Conservation (phyloP, 2,329 filamentous ascomycete genomes). For the Xylariaceae sp. region DNA sequence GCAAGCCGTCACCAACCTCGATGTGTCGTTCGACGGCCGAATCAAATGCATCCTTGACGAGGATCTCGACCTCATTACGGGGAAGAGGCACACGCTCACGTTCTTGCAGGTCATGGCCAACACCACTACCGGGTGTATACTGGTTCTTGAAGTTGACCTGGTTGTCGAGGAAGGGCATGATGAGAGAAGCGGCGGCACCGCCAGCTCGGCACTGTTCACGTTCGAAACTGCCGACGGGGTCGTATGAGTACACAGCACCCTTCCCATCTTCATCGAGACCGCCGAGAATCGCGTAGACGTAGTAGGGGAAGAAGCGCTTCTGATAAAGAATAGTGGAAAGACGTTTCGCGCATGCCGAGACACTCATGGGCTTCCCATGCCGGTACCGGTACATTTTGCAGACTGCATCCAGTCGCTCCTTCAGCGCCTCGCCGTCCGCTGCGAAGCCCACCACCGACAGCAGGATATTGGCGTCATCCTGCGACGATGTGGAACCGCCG, state of each 20-base stretch:
- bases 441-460: slow-evolving; percentile 94
- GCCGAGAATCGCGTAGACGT: slow-evolving; percentile 89
- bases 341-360: slow-evolving; percentile 90
- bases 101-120: slow-evolving; percentile 74
- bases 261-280: slow-evolving; percentile 92
- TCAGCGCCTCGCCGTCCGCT: slow-evolving; percentile 88
- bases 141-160: slow-evolving; percentile 99
- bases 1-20: slow-evolving; percentile 92
- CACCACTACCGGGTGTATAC: slow-evolving; percentile 81
- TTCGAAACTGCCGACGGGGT: slow-evolving; percentile 97
- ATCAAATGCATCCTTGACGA: slow-evolving; percentile 97
- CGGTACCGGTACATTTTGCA: slow-evolving; percentile 99
- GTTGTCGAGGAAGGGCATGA: slow-evolving; percentile 99
- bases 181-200: slow-evolving; percentile 86
- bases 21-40: slow-evolving; percentile 98
- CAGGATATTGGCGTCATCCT: slow-evolving; percentile 80
- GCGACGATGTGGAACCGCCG: slow-evolving; percentile 80
- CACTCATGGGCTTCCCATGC: slow-evolving; percentile 92
- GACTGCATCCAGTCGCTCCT: slow-evolving; percentile 87
- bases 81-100: slow-evolving; percentile 67
- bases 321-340: slow-evolving; percentile 92
- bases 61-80: slow-evolving; percentile 68
- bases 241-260: slow-evolving; percentile 94
- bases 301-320: slow-evolving; percentile 99
- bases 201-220: slow-evolving; percentile 92